Base-by-base conservation (phyloP, 495 filamentous ascomycete species). In the Baudoinia panamericana region DNA sequence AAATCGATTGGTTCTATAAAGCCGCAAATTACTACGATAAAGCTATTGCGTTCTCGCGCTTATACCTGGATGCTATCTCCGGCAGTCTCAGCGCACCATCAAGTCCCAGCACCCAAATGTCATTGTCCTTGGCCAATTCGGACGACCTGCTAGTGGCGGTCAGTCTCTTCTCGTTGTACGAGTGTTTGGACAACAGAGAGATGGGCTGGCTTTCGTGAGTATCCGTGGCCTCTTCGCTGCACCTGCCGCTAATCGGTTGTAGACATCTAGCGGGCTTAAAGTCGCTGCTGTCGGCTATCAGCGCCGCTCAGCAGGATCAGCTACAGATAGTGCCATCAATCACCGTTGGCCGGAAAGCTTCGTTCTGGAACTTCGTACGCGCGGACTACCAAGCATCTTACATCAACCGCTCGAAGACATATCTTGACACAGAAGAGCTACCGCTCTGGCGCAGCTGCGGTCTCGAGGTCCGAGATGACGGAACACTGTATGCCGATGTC, bases 331-430 rank as follows among this genome's bases (percentile, higher is more conserved):
- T 28, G 9, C 31, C 48, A n/a, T n/a, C 30, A n/a, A 22, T 43
- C 12, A 42, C 36, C 21, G 43, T 23, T 12, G 71, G 72, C 4
- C 62, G 70, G 2, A 67, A 56, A 48, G 74, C 74, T 5, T 75
- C 68, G 1, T 78, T 78, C 50, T 78, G 74, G 74, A 78, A 78
- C 47, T 75, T 76, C 54, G 74, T 73, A 17, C 61, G 73, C 28
- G 73, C 76, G 47, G 74, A 78, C 51, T 72, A 75, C 53, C 59
- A 77, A 11, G 71, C 74, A 54, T 36, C 48, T 1, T 51, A 46
- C 43, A 75, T 76, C 47, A 76, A 77, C 38, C 66, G 73, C 43
- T 60, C 61, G 41, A 67, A 70, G 19, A 78, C 73, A 10, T 63
- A 73, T 36, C 60, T 78, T 6, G 72, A 76, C 43, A 74, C 74